phyloP scores from a whole-genome alignment of 345 rosid genomes.

The Microcos paniculata region DNA sequence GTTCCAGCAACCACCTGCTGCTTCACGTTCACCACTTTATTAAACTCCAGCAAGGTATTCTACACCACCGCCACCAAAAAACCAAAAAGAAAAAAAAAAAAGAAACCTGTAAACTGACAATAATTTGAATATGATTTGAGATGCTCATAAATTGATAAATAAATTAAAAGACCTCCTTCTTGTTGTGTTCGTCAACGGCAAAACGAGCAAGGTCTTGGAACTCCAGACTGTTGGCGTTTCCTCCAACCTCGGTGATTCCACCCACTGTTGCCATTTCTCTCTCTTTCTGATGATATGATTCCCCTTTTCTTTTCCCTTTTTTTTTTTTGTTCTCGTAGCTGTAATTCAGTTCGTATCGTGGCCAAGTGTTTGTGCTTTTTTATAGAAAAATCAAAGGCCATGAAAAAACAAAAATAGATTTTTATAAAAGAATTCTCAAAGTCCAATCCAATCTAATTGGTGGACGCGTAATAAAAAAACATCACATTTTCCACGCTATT shows the following conservation, averaged over 20 bases:
- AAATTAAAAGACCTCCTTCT: conserved; percentile 53
- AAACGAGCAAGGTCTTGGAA: conserved; percentile 73
- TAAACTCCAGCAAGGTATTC: conserved; percentile 61
- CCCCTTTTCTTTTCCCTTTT: neutral
- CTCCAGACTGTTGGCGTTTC: conserved; percentile 59
- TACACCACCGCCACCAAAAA: conserved; percentile 19
- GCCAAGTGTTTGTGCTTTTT: neutral
- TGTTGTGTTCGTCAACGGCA: conserved; percentile 87
- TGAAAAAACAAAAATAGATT: neutral
- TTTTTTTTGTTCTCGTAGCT: neutral
- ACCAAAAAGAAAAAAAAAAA: too few relatives aligned
- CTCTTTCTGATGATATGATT: conserved; percentile 6
- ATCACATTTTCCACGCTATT: too few relatives aligned
- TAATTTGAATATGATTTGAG: conserved; percentile 4
- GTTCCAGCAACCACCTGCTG: conserved; percentile 85
- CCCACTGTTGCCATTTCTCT: conserved; percentile 48
- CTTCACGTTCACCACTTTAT: conserved; percentile 57
- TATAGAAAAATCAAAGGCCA: neutral
- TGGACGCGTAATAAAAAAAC: too few relatives aligned
- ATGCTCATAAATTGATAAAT: neutral
- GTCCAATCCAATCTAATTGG: too few relatives aligned
- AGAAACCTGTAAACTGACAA: neutral
- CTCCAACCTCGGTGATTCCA: conserved; percentile 45
- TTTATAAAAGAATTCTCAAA: too few relatives aligned
- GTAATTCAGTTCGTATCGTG: conserved; percentile 1